Base-by-base conservation (phyloP, 306 rosid species). In the Datisca glomerata region DNA sequence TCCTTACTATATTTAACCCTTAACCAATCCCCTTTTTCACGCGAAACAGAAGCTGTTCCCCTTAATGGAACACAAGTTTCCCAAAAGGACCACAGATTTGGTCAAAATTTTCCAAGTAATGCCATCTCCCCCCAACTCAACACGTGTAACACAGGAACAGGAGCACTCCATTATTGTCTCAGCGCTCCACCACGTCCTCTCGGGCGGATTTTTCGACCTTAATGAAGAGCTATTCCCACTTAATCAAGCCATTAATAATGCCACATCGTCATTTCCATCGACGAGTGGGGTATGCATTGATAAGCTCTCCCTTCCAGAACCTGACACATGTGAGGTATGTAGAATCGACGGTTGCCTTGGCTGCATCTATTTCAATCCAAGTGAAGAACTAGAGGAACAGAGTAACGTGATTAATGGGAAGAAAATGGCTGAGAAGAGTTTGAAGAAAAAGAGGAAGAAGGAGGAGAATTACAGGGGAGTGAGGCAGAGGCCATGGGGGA, bases 101-200 rank as follows among this genome's bases (percentile, higher is more conserved):
- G n/a, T n/a, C n/a, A n/a, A n/a, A n/a, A n/a, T n/a, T n/a, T n/a
- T n/a, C n/a, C n/a, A n/a, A n/a, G n/a, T n/a, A n/a, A n/a, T n/a
- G n/a, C n/a, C n/a, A n/a, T n/a, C n/a, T n/a, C n/a, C n/a, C n/a
- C n/a, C n/a, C n/a, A n/a, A n/a, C n/a, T n/a, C n/a, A n/a, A n/a
- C n/a, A n/a, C n/a, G n/a, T n/a, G n/a, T n/a, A n/a, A n/a, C n/a
- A n/a, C n/a, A n/a, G 3, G 72, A 76, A 12, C 52, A 50, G 19
- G 93, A 76, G 61, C 41, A 73, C n/a, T 63, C 68, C 4, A 67
- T 73, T 18, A 73, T 76, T 21, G 85, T 80, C 32, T 64, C 85
- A 1, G 53, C 81, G 2, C 79, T 80, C 6, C 28, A 58, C 37
- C 48, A 51, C 10, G 76, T 76, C 4, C 36, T 80, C 48, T 48